phyloP scores from a whole-genome alignment of 345 rosid species.

The Mangifera indica region DNA sequence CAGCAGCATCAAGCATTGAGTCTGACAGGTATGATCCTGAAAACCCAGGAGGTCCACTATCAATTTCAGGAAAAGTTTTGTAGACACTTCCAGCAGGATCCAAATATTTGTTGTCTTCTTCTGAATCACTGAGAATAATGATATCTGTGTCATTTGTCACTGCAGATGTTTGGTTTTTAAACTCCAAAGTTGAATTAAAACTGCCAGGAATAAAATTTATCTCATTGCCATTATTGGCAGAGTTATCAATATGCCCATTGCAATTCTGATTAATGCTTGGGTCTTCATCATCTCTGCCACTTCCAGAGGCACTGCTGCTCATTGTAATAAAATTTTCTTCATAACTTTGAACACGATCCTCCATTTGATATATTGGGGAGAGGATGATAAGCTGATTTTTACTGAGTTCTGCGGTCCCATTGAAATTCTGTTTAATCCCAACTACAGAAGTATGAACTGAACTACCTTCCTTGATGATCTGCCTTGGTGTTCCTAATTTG shows the following conservation, averaged over 20 bases:
- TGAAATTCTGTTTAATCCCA: slow-evolving; percentile 19
- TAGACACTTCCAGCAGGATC: slow-evolving; percentile 18
- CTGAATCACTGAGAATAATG: slow-evolving; percentile 41
- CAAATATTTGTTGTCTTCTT: slow-evolving; percentile 31
- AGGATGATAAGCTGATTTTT: slow-evolving; percentile 10
- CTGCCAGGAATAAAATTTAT: slow-evolving; percentile 13
- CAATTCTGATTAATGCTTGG: slow-evolving; percentile 25
- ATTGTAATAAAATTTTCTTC: slow-evolving; percentile 13
- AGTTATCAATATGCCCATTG: slow-evolving; percentile 10
- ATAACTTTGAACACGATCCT: slow-evolving; percentile 5
- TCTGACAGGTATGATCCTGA: slow-evolving; percentile 20
- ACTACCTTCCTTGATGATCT: slow-evolving; percentile 12
- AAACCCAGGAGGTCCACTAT: slow-evolving; percentile 6
- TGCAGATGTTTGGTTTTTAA: slow-evolving; percentile 13
- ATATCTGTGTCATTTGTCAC: slow-evolving; percentile 13
- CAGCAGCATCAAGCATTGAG: slow-evolving; percentile 20
- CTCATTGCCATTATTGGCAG: slow-evolving; percentile 15
- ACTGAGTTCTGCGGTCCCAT: slow-evolving; percentile 19
- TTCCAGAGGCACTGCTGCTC: slow-evolving; percentile 29
- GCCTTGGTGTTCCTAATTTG: slow-evolving; percentile 13
- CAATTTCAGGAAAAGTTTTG: slow-evolving; percentile 9
- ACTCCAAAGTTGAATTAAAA: slow-evolving; percentile 12
- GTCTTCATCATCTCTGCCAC: slow-evolving; percentile 27
- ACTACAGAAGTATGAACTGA: not conserved
- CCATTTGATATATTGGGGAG: slow-evolving; percentile 15